phyloP scores from a whole-genome alignment of 371 early-diverging fungal species.

The Zychaea mexicana region DNA sequence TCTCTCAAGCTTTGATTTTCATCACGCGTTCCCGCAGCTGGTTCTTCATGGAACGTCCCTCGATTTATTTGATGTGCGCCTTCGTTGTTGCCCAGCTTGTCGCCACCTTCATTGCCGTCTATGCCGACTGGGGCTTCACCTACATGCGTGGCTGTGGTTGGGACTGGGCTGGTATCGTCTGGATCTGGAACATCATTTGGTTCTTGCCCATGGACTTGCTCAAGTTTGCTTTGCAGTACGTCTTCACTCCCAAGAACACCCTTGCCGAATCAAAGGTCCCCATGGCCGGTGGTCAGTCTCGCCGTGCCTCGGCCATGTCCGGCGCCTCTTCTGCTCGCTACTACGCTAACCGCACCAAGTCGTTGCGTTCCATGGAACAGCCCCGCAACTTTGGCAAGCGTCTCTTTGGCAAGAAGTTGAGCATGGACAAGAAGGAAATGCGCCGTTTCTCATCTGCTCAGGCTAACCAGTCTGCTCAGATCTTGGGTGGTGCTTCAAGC shows the following conservation, averaged over 20 bases:
- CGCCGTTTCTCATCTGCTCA: slow-evolving; percentile 52
- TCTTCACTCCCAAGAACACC: slow-evolving; percentile 58
- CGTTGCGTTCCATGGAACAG: slow-evolving; percentile 43
- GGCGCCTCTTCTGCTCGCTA: slow-evolving; percentile 48
- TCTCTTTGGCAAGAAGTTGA: slow-evolving; percentile 40
- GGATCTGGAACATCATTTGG: slow-evolving; percentile 83
- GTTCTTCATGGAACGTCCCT: slow-evolving; percentile 62
- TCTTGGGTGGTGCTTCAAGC: slow-evolving; percentile 16
- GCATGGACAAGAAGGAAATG: slow-evolving; percentile 56
- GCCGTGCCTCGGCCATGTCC: slow-evolving; percentile 51
- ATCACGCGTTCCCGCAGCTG: slow-evolving; percentile 64
- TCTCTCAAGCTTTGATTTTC: slow-evolving; percentile 65
- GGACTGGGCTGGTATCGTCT: slow-evolving; percentile 66
- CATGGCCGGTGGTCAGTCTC: slow-evolving; percentile 34
- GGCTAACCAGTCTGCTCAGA: slow-evolving; percentile 42
- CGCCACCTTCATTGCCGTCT: slow-evolving; percentile 63
- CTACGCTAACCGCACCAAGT: slow-evolving; percentile 53
- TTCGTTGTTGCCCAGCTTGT: slow-evolving; percentile 61
- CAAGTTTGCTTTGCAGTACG: slow-evolving; percentile 70
- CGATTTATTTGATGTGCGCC: slow-evolving; percentile 51
- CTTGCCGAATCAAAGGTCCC: slow-evolving; percentile 36
- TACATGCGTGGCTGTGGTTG: slow-evolving; percentile 60
- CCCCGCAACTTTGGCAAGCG: slow-evolving; percentile 47
- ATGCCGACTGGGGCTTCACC: slow-evolving; percentile 66
- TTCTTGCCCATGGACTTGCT: slow-evolving; percentile 73